Base-by-base conservation (phyloP, 2,329 filamentous ascomycete species). In the Macrophomina tecta region DNA sequence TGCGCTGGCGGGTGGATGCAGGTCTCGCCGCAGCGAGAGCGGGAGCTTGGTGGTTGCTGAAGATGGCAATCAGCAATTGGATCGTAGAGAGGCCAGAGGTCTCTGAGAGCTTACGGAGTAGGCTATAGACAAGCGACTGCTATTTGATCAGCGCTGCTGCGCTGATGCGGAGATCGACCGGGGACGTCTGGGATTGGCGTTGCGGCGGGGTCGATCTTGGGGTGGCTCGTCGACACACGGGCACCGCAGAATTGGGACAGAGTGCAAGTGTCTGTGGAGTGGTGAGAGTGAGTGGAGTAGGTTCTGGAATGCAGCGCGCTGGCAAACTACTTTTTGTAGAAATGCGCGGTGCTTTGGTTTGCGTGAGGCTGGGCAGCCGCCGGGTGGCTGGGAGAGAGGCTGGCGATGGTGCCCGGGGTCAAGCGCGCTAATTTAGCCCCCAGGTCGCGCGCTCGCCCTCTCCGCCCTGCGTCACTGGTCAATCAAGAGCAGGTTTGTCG, bases 371-470 rank as follows among this genome's bases (percentile, higher is more conserved):
- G 56, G 58, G 18, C 28, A 46, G 30, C 30, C 3, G 40, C 40
- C 30, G 58, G 58, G 58, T n/a, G 58, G 58, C 58, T 62, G 58
- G 58, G 58, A 55, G 58, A 55, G 49, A 34, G 56, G 49, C 49
- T 58, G 55, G 55, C 23, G 38, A 23, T 38, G 36, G 36, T 38
- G 36, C 4, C 49, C 23, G 49, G 23, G 38, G 55, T 46, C 36
- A 12, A 6, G 8, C 9, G 56, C 56, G 56, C 56, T 58, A 58
- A 28, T 30, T 28, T 7, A 12, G 14, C 32, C n/a, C 12, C 38
- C 18, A 38, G 11, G 5, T 42, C 53, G 42, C n/a, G 18, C 36
- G 53, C 53, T 38, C 53, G 53, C 36, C 9, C 8, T n/a, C 36
- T 28, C 55, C 40, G 55, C 55, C 9, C 8, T 6, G 4, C 42